Evolutionary conservation across 768 basidiomycete genomes (phyloP), one percentile per base, ranked within the genome.

Genomic region (Lactarius sanguifluus): DNA sequence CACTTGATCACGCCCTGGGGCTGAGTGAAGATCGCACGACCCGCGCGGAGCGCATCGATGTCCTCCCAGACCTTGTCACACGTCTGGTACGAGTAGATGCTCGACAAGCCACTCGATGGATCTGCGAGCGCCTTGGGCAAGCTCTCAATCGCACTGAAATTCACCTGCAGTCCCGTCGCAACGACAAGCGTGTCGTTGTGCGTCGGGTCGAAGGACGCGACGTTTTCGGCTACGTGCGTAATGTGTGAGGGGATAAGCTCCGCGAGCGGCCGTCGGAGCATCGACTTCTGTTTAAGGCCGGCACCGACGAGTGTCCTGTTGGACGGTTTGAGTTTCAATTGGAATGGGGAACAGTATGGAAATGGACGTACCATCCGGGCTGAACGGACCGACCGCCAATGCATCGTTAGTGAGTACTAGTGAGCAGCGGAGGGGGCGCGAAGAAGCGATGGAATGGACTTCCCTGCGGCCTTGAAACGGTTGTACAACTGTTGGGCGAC

Each of bases 1-100:
- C 96, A 98, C 77, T 99, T 99, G 74, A 99, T 85, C 30, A 93
- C 79, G 18, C 96, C 94, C 16, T 90, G 85, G 41, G 96, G 96
- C 72, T 98, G 96, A 0, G 96, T 98, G 79, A 98, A 99, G 71
- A 98, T 83, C 5, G 95, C 95, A 61, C 88, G 86, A 15, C 96
- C 95, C 2, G 81, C 78, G 41, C 89, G 84, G 64, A 94, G 82
- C 15, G 81, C 81, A 65, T 93, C 86, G 55, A 98, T 88, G 71
- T 94, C 88, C 50, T 81, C 77, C 93, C 92, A 96, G 18, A 86
- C 85, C 77, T 94, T 95, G 78, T 97, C 94, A 72, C 90, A 92
- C 6, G 92, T 90, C 62, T 91, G 85, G 76, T 92, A 92, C 0
- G 90, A 91, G 79, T 98, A 98, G 67, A 97, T 97, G 10, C 91